Conservation (phyloP, 2,329 filamentous ascomycete genomes). For the Trichoderma koningii region DNA sequence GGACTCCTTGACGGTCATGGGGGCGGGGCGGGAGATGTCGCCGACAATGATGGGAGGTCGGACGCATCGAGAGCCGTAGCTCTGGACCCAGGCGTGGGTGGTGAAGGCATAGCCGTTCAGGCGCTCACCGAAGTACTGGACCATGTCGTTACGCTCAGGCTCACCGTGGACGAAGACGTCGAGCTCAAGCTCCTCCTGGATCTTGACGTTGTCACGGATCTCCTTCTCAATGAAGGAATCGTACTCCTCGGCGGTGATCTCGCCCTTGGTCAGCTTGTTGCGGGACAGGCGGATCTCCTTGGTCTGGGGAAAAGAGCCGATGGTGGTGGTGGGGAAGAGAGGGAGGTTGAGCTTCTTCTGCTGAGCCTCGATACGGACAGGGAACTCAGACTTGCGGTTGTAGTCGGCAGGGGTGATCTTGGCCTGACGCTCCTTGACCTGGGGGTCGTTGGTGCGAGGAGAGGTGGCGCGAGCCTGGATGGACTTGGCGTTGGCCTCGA, state of each 20-base stretch:
- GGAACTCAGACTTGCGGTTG: constrained; percentile 90
- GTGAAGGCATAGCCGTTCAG: constrained; percentile 98
- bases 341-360: constrained; percentile 91
- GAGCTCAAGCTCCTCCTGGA: constrained; percentile 96
- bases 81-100: constrained; percentile 98
- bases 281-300: constrained; percentile 96
- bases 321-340: constrained; percentile 98
- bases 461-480: constrained; percentile 89
- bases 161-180: constrained; percentile 98
- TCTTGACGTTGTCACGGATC: constrained; percentile 91
- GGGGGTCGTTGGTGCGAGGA: constrained; percentile 92
- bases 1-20: constrained; percentile 99
- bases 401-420: constrained; percentile 83
- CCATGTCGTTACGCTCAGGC: constrained; percentile 99
- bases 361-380: constrained; percentile 81
- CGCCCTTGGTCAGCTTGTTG: constrained; percentile 98
- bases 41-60: constrained; percentile 98
- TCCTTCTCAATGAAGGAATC: constrained; percentile 99
- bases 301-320: constrained; percentile 99
- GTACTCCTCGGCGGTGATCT: constrained; percentile 89
- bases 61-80: constrained; percentile 96
- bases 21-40: constrained; percentile 93
- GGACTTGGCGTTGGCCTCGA: constrained; percentile 96
- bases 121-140: constrained; percentile 99
- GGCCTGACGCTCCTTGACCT: constrained; percentile 94